Percentiles rank a stretch among this genome's conserved stretches.
Evolutionary conservation across 768 basidiomycete genomes (phyloP).

Genomic region (Rossbeevera mucosa): DNA sequence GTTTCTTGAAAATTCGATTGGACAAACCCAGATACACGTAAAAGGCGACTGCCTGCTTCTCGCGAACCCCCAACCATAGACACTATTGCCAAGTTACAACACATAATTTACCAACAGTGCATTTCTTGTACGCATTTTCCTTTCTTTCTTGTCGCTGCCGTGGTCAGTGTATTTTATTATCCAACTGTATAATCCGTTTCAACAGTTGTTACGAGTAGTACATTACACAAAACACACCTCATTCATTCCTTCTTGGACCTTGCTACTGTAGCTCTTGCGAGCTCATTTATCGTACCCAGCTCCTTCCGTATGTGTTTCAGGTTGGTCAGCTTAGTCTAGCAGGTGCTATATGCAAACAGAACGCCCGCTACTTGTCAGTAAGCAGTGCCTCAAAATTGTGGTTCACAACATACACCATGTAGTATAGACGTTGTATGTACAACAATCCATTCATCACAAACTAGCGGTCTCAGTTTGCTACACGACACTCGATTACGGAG

Average conservation of each 20-base stretch:
- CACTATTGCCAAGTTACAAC: conserved; percentile 8
- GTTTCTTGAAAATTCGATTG: conserved; percentile 15
- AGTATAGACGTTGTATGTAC: neutral
- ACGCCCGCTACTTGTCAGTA: neutral
- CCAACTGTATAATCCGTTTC: neutral
- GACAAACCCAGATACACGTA: conserved; percentile 6
- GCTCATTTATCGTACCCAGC: neutral
- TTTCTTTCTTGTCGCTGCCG: neutral
- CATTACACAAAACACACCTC: too few relatives aligned
- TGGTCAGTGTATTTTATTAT: neutral
- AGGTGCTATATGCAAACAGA: neutral
- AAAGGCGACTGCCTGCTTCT: neutral
- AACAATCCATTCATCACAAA: too few relatives aligned
- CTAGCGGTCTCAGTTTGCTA: neutral
- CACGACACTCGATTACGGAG: neutral
- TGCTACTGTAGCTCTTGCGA: conserved; percentile 8
- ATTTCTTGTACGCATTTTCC: neutral
- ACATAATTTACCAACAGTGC: neutral
- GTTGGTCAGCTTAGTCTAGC: too few relatives aligned
- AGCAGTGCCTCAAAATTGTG: too few relatives aligned
- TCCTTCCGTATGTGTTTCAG: neutral
- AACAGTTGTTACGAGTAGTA: neutral
- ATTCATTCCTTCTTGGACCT: conserved; percentile 1
- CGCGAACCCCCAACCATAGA: conserved; percentile 1
- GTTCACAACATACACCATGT: too few relatives aligned